Base-by-base conservation (phyloP, 495 filamentous ascomycete genomes). In the Letharia lupina region DNA sequence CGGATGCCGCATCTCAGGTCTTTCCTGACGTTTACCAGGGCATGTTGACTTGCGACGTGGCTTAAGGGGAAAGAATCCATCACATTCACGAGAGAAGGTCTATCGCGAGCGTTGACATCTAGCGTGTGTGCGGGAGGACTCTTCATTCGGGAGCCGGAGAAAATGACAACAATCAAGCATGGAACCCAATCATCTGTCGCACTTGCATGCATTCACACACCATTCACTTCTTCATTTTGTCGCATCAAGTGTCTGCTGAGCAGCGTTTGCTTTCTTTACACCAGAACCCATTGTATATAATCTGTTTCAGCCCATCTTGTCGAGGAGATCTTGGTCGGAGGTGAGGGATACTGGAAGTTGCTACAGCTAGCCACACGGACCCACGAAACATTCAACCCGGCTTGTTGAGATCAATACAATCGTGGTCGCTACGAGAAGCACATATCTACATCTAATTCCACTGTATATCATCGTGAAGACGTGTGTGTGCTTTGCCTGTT, bases 31-130 rank as follows among this genome's bases (percentile, higher is more conserved):
- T 57, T 4, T 58, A 60, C 54, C n/a, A 60, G 20, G 68, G 65
- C 47, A 31, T 67, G 37, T 67, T 56, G 37, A 67, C 64, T 40
- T 67, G 64, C 47, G 68, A 70, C 20, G 66, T 67, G 37, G 15
- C 60, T 12, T 67, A 60, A 50, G n/a, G 12, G 23, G 16, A 20
- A 39, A 37, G 4, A 9, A 1, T 39, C 9, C 54, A n/a, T 15
- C 54, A 12, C 16, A 42, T 44, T 16, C 12, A 33, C 4, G 7
- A 33, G 23, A 47, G 28, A 41, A 65, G 6, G 4, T 39, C 18
- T 61, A 28, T 45, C 3, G 18, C 37, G 31, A 4, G 44, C n/a
- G 52, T 37, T 13, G 44, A 40, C 37, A 66, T 66, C 37, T 61
- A 54, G 31, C 45, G 33, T 2, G 4, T 6, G 16, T 37, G 54